A percentile compares a stretch with the other conserved stretches of the same genome.
phyloP scores from a whole-genome alignment of 2,329 filamentous ascomycete species.

The Rhexocercosporidium sp. region DNA sequence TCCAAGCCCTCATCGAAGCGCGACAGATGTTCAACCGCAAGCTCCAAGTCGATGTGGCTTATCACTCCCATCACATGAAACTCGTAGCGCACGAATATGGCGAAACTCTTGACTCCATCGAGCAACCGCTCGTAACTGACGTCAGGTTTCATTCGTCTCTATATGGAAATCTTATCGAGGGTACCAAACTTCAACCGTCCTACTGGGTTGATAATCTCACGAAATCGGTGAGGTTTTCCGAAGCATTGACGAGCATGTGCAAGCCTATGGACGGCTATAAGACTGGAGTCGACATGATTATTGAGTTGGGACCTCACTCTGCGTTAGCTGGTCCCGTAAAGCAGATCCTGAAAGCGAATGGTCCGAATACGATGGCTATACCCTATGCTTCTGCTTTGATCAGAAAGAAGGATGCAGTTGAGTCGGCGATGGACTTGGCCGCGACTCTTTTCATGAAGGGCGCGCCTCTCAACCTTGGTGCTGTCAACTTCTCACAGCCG shows the following conservation, averaged over 20 bases:
- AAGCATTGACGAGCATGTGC: constrained; percentile 21
- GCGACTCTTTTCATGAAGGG: constrained; percentile 53
- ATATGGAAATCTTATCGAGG: constrained; percentile 26
- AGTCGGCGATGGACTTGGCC: constrained; percentile 52
- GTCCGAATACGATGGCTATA: constrained; percentile 49
- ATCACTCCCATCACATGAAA: constrained; percentile 47
- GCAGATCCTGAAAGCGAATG: constrained; percentile 48
- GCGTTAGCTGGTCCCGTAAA: constrained; percentile 43
- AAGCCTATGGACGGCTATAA: constrained; percentile 16
- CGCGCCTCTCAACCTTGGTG: constrained; percentile 50
- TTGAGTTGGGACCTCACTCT: constrained; percentile 40
- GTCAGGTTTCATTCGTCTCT: constrained; percentile 27
- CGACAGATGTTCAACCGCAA: constrained; percentile 43
- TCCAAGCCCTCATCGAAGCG: constrained; percentile 24
- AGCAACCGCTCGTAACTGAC: constrained; percentile 4
- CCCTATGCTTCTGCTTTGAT: constrained; percentile 49
- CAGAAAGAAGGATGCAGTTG: constrained; percentile 56
- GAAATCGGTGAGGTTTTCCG: constrained; percentile 49
- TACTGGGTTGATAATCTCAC: constrained; percentile 55
- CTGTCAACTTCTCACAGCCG: constrained; percentile 52
- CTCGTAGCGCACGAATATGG: constrained; percentile 37
- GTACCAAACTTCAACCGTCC: constrained; percentile 33
- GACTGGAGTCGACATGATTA: constrained; percentile 39
- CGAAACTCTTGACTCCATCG: constrained; percentile 17
- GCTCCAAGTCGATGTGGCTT: constrained; percentile 47